Conservation (phyloP, 169 alveolate genomes). For the Plasmodium billcollinsi region DNA sequence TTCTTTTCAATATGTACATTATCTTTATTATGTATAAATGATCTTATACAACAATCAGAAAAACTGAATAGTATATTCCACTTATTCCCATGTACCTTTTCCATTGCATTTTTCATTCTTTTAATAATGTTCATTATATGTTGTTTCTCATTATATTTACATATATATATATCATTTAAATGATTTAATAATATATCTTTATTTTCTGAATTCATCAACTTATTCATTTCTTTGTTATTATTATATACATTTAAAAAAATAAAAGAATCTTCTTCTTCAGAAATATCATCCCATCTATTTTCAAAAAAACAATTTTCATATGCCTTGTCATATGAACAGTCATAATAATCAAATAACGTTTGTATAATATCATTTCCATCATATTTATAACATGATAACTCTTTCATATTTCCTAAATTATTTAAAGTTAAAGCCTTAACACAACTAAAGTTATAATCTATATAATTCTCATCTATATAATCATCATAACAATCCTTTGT, state of each 20-base stretch:
- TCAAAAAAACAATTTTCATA: slow-evolving; percentile 15
- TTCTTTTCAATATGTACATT: not conserved
- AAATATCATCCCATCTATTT: not conserved
- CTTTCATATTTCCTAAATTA: not conserved
- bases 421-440: slow-evolving; percentile 1
- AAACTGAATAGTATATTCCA: slow-evolving; percentile 49
- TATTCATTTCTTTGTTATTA: not conserved
- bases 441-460: slow-evolving; percentile 10
- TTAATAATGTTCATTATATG: slow-evolving; percentile 13
- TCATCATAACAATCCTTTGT: slow-evolving; percentile 10
- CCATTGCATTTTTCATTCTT: slow-evolving; percentile 25
- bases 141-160: slow-evolving; percentile 16
- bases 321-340: not conserved
- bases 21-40: slow-evolving; percentile 25
- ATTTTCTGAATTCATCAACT: slow-evolving; percentile 10
- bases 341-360: slow-evolving; percentile 2
- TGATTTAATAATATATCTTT: slow-evolving; percentile 14
- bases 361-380: not conserved
- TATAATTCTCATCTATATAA: slow-evolving; percentile 21
- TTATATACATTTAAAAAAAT: not conserved
- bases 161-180: slow-evolving; percentile 39
- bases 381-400: slow-evolving; percentile 1
- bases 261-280: slow-evolving; percentile 1
- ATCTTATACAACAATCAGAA: slow-evolving; percentile 32
- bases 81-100: slow-evolving; percentile 14